Evolutionary conservation across 225 moss, liverwort and hornwort species (phyloP).

Genomic region (Asterella californica): DNA sequence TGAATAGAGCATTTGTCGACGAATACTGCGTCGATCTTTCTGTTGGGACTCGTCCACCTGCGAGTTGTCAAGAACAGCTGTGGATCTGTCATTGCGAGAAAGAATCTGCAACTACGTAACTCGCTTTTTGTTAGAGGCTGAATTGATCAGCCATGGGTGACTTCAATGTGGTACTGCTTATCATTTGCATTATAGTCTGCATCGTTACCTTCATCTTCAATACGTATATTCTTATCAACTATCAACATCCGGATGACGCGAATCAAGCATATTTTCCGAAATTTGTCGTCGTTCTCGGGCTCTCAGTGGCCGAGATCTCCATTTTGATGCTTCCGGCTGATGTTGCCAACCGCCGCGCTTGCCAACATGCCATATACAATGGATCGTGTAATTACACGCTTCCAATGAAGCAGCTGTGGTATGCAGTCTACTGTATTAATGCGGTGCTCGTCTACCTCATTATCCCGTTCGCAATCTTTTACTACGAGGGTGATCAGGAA

Average conservation of each 20-base stretch:
- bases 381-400: conserved; percentile 75
- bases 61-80: background rate
- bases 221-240: conserved; percentile 72
- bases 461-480: conserved; percentile 83
- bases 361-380: conserved; percentile 67
- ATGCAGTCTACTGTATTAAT: conserved; percentile 77
- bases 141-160: conserved; percentile 50
- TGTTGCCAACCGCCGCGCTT: conserved; percentile 76
- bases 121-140: background rate
- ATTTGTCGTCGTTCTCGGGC: conserved; percentile 70
- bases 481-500: conserved; percentile 91
- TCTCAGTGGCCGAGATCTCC: conserved; percentile 83
- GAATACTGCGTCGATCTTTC: background rate
- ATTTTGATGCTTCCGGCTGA: conserved; percentile 90
- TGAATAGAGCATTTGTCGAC: background rate
- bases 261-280: conserved; percentile 97
- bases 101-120: background rate
- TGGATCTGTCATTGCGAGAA: background rate
- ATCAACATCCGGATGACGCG: conserved; percentile 83
- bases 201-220: conserved; percentile 73
- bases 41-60: background rate
- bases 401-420: conserved; percentile 92
- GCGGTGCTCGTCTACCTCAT: conserved; percentile 65
- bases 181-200: conserved; percentile 69
- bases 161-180: conserved; percentile 64